Conservation (phyloP, 495 filamentous ascomycete species). For the Terfezia claveryi region DNA sequence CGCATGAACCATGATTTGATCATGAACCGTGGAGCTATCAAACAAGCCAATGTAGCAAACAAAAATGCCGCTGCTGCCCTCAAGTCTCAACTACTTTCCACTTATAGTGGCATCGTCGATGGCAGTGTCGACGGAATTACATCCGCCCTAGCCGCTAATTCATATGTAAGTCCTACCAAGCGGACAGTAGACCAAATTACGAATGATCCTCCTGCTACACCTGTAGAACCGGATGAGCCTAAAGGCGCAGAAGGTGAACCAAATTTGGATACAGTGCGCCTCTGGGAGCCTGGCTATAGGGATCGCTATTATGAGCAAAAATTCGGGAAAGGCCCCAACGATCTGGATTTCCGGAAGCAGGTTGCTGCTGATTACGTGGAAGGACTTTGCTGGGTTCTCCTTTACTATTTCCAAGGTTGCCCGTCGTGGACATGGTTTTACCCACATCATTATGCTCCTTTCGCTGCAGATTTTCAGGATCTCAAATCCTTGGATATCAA, state of each 20-base stretch:
- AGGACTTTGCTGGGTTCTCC: conserved; percentile 90
- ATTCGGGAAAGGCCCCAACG: conserved; percentile 62
- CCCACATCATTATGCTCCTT: conserved; percentile 94
- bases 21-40: conserved; percentile 50
- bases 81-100: conserved; percentile 51
- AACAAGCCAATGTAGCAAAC: conserved; percentile 66
- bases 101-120: conserved; percentile 7
- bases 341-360: conserved; percentile 70
- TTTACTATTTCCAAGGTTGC: conserved; percentile 96
- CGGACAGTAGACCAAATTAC: conserved; percentile 25
- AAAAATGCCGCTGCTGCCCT: conserved; percentile 82
- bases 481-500: conserved; percentile 52
- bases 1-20: conserved; percentile 67
- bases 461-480: conserved; percentile 84
- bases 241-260: conserved; percentile 32
- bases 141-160: background rate
- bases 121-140: background rate
- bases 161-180: conserved; percentile 24
- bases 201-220: background rate
- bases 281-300: conserved; percentile 91
- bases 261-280: conserved; percentile 58
- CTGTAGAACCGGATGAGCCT: background rate
- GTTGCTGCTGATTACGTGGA: conserved; percentile 89
- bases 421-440: conserved; percentile 99
- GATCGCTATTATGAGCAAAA: conserved; percentile 97